Conservation (phyloP, 2,329 filamentous ascomycete genomes). For the Fusarium protoensiforme region DNA sequence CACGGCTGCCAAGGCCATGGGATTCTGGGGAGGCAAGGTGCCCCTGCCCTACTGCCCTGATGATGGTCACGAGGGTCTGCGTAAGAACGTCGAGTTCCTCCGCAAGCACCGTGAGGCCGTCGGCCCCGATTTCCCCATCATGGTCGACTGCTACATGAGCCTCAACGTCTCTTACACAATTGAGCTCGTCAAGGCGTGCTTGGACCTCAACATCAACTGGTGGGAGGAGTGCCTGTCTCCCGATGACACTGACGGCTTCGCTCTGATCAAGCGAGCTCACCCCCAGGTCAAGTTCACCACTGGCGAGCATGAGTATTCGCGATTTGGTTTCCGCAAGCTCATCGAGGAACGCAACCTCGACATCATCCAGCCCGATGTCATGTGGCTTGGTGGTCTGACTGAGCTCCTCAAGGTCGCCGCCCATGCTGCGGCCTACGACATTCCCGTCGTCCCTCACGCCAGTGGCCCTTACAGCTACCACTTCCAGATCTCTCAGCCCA, state of each 20-base stretch:
- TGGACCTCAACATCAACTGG: constrained; percentile 92
- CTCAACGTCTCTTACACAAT: constrained; percentile 94
- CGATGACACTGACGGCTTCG: constrained; percentile 92
- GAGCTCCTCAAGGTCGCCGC: constrained; percentile 90
- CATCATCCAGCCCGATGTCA: constrained; percentile 95
- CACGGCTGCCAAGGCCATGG: constrained; percentile 81
- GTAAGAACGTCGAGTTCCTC: constrained; percentile 91
- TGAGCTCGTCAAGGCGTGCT: constrained; percentile 84
- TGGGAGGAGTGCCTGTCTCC: constrained; percentile 95
- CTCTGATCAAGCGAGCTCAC: constrained; percentile 89
- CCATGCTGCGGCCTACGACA: constrained; percentile 91
- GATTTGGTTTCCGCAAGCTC: constrained; percentile 94
- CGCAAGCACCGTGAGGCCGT: constrained; percentile 85
- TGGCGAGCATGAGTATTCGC: constrained; percentile 94
- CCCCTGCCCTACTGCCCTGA: constrained; percentile 90
- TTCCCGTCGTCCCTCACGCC: constrained; percentile 94
- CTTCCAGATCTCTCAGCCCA: constrained; percentile 92
- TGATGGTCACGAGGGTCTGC: constrained; percentile 82
- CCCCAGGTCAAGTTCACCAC: constrained; percentile 94
- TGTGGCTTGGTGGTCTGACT: constrained; percentile 96
- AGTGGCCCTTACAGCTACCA: constrained; percentile 96
- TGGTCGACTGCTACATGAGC: constrained; percentile 98
- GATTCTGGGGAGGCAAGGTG: constrained; percentile 92
- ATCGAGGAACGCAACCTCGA: constrained; percentile 92
- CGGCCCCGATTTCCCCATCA: constrained; percentile 89